These are phyloP conservation scores for Babesia ovis DNA, from an alignment of 169 alveolate species.

Conservation along the genomic window DNA sequence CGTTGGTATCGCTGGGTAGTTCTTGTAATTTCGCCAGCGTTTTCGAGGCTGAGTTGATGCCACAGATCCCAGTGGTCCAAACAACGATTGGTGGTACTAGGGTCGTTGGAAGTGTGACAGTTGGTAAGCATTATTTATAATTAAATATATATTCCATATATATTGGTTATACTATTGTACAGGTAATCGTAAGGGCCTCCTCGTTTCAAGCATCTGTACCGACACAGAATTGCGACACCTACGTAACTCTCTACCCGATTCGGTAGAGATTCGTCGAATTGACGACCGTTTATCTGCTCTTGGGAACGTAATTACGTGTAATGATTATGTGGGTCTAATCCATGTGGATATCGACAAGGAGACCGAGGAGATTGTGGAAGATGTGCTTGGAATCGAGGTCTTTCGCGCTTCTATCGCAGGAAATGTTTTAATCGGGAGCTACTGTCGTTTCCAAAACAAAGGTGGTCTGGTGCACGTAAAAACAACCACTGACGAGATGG, in stretches of 20 bases:
- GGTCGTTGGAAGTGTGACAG: slow-evolving; percentile 95
- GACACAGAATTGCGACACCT: slow-evolving; percentile 95
- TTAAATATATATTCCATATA: too few relatives aligned
- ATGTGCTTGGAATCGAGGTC: slow-evolving; percentile 96
- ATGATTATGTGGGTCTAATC: slow-evolving; percentile 96
- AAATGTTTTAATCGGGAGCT: slow-evolving; percentile 97
- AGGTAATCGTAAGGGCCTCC: slow-evolving; percentile 95
- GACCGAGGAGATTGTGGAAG: slow-evolving; percentile 97
- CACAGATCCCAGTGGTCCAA: slow-evolving; percentile 95
- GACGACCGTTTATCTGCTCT: slow-evolving; percentile 98
- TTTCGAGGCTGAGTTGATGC: slow-evolving; percentile 93
- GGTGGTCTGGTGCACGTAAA: slow-evolving; percentile 98
- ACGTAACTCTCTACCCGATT: slow-evolving; percentile 96
- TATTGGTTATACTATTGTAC: background rate
- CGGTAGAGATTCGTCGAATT: slow-evolving; percentile 91
- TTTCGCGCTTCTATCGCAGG: slow-evolving; percentile 98
- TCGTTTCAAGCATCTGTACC: slow-evolving; percentile 96
- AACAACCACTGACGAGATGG: slow-evolving; percentile 96
- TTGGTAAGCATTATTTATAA: slow-evolving; percentile 73
- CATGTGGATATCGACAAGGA: slow-evolving; percentile 98
- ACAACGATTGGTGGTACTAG: slow-evolving; percentile 96
- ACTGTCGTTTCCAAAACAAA: slow-evolving; percentile 92
- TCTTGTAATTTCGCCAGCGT: slow-evolving; percentile 95
- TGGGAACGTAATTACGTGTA: slow-evolving; percentile 97
- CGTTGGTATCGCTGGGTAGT: slow-evolving; percentile 94